Percentiles rank a stretch among this genome's conserved stretches.
These are phyloP conservation scores for Huntiella omanensis DNA, from an alignment of 2,329 filamentous ascomycete species.

Conservation along the genomic window DNA sequence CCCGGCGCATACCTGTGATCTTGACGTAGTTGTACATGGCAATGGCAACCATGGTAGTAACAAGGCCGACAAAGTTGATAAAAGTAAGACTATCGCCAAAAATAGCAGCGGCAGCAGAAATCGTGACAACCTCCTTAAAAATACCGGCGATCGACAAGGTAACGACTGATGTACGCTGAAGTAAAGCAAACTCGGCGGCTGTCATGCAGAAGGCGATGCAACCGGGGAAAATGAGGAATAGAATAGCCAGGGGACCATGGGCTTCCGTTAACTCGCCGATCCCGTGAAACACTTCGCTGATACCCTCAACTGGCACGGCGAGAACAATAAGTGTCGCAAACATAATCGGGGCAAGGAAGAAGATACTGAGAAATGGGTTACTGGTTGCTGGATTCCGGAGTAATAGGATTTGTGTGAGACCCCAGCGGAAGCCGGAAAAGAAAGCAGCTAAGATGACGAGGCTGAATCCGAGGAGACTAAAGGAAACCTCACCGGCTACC, in stretches of 20 bases:
- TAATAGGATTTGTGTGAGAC: slow-evolving; percentile 90
- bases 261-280: slow-evolving; percentile 42
- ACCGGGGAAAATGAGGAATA: slow-evolving; percentile 76
- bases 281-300: slow-evolving; percentile 46
- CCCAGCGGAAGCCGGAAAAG: slow-evolving; percentile 94
- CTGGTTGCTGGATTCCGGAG: slow-evolving; percentile 85
- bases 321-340: slow-evolving; percentile 65
- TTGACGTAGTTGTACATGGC: slow-evolving; percentile 89
- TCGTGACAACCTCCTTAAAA: slow-evolving; percentile 97
- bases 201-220: slow-evolving; percentile 93
- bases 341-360: slow-evolving; percentile 96
- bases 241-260: slow-evolving; percentile 50
- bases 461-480: slow-evolving; percentile 69
- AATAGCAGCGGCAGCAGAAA: slow-evolving; percentile 67
- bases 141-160: slow-evolving; percentile 93
- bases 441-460: slow-evolving; percentile 87
- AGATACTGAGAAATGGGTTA: slow-evolving; percentile 92
- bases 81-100: slow-evolving; percentile 77
- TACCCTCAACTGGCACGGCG: slow-evolving; percentile 71
- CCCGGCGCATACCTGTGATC: slow-evolving; percentile 67
- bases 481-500: slow-evolving; percentile 88
- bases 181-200: slow-evolving; percentile 79
- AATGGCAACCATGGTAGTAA: slow-evolving; percentile 81
- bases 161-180: slow-evolving; percentile 89
- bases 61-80: slow-evolving; percentile 69